Evolutionary conservation across 1,139 yeast genomes (phyloP), one percentile per base, ranked within the genome.

Genomic region (Tardiomyces blankii): DNA sequence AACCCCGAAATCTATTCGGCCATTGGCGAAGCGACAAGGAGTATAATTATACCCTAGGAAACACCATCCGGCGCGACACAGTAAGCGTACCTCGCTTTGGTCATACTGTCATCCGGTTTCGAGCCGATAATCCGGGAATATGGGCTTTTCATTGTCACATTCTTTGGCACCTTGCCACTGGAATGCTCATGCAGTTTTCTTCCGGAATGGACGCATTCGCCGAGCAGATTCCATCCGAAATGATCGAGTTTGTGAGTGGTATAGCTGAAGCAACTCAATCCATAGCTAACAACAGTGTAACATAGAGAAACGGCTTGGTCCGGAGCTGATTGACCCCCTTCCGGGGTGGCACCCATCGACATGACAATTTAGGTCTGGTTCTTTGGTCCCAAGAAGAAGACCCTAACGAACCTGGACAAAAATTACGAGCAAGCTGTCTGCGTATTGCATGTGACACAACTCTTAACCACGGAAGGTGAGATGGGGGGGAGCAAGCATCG

Each of bases 121-220:
- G 69, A 46, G 78, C 86, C 23, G 77, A 80, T 54, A 79, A 80
- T 55, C 87, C 89, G 3, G 93, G 94, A 11, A 74, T 79, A 25
- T 84, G 93, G 91, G 70, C 80, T 40, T 75, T 84, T 68, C 94
- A 84, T 59, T 84, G 93, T 62, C 93, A 83, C 54, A 80, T 82
- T 40, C 84, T 82, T 51, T 83, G 91, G 91, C 93, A 83, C 61
- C 76, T 82, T 55, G 78, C 73, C 11, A 56, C 62, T 1, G 66
- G 66, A 5, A 59, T 62, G 64, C 44, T 50, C 25, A 53, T 60
- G 54, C 54, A 56, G 35, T 51, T 58, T n/a, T 46, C 50, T 3
- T 51, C 49, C n/a, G 60, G 53, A 9, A 44, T 53, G 46, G 55
- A 50, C 19, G 32, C 41, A 3, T 45, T 53, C 23, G 32, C 14